phyloP scores from a whole-genome alignment of 495 filamentous ascomycete genomes.

The Lepidopterella palustris region DNA sequence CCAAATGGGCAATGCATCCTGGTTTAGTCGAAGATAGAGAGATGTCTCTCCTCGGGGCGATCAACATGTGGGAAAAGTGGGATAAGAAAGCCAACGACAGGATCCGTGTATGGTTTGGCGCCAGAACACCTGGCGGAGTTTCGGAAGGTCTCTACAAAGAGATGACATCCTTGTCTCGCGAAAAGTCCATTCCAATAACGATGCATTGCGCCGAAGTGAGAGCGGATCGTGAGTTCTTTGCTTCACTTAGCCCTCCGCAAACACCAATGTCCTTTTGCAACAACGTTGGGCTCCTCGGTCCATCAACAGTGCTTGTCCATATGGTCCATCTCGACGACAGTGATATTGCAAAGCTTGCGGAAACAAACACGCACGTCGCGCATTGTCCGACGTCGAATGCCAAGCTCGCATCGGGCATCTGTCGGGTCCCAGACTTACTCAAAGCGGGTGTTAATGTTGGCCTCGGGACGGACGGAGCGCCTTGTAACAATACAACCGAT shows the following conservation, averaged over 20 bases:
- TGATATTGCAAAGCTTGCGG: conserved; percentile 39
- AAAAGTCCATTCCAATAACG: conserved; percentile 28
- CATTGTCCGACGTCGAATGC: conserved; percentile 48
- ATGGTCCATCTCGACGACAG: conserved; percentile 17
- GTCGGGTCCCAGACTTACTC: conserved; percentile 40
- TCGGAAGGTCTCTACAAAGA: conserved; percentile 43
- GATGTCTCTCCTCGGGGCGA: conserved; percentile 40
- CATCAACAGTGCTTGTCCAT: conserved; percentile 11
- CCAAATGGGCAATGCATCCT: conserved; percentile 47
- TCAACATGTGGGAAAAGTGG: conserved; percentile 46
- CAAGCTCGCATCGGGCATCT: conserved; percentile 46
- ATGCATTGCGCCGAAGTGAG: conserved; percentile 36
- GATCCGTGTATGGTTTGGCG: conserved; percentile 48
- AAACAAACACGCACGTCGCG: conserved; percentile 43
- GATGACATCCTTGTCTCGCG: conserved; percentile 40
- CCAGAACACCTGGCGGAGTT: conserved; percentile 45
- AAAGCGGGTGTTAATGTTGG: conserved; percentile 39
- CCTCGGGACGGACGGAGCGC: conserved; percentile 46
- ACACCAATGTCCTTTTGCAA: conserved; percentile 29
- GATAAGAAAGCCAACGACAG: conserved; percentile 40
- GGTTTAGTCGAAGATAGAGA: conserved; percentile 42
- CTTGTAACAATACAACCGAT: conserved; percentile 48
- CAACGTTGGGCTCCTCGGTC: conserved; percentile 9
- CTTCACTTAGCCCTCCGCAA: conserved; percentile 31
- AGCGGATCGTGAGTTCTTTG: conserved; percentile 40